Evolutionary conservation across 495 filamentous ascomycete genomes (phyloP).

Genomic region (Emericellopsis terricola): DNA sequence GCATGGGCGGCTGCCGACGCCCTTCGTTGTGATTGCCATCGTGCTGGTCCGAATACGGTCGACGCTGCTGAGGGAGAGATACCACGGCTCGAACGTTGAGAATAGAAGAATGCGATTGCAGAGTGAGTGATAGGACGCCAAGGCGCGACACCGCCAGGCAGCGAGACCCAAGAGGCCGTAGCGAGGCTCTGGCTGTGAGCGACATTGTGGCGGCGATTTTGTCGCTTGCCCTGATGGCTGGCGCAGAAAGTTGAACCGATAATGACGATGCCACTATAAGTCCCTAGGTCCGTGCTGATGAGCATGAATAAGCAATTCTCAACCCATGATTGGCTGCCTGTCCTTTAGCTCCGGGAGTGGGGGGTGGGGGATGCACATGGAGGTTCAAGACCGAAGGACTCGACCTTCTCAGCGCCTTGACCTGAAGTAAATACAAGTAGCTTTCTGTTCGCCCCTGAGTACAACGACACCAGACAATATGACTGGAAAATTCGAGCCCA

Average conservation of each 20-base stretch:
- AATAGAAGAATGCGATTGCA: background rate
- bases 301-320: too few species aligned
- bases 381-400: background rate
- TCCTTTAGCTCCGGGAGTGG: slow-evolving; percentile 1
- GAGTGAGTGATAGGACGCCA: background rate
- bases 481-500: slow-evolving; percentile 67
- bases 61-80: slow-evolving; percentile 1
- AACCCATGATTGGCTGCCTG: too few species aligned
- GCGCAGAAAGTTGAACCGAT: too few species aligned
- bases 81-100: slow-evolving; percentile 1
- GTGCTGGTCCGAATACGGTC: background rate
- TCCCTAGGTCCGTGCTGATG: too few species aligned
- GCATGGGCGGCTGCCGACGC: background rate
- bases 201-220: slow-evolving; percentile 1
- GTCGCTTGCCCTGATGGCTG: too few species aligned
- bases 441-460: too few species aligned
- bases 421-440: too few species aligned
- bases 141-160: background rate
- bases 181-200: slow-evolving; percentile 1
- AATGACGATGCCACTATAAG: too few species aligned
- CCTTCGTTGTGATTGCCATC: background rate
- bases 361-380: background rate
- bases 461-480: too few species aligned
- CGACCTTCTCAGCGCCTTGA: background rate
- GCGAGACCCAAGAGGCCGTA: background rate